Conservation (phyloP, 2,329 filamentous ascomycete genomes). For the Penicillium frequentans region DNA sequence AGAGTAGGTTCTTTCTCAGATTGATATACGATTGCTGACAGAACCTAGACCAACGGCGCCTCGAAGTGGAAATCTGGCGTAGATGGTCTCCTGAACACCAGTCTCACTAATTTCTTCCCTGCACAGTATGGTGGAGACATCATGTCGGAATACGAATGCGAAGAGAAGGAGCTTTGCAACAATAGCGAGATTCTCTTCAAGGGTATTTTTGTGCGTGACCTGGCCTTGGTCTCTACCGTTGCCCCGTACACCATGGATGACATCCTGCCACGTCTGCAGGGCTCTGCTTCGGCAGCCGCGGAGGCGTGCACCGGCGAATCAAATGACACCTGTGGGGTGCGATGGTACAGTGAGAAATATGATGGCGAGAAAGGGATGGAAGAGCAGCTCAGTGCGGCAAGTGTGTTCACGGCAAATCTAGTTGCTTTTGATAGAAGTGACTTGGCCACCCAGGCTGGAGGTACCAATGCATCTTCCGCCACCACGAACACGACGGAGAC, state of each 20-base stretch:
- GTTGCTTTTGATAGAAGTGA: constrained; percentile 4
- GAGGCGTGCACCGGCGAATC: constrained; percentile 56
- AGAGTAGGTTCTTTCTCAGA: not conserved
- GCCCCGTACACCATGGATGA: constrained; percentile 57
- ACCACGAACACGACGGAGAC: not conserved
- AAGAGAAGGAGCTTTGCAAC: constrained; percentile 60
- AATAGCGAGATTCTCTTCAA: constrained; percentile 70
- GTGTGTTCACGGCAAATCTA: constrained; percentile 13
- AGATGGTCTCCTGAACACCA: constrained; percentile 53
- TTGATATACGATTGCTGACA: not conserved
- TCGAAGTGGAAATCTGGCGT: constrained; percentile 40
- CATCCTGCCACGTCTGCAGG: constrained; percentile 59
- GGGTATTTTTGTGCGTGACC: constrained; percentile 60
- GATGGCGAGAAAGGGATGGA: constrained; percentile 3
- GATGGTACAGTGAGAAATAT: constrained; percentile 9
- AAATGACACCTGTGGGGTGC: constrained; percentile 6
- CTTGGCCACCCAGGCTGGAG: not conserved
- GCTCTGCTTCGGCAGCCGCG: constrained; percentile 59
- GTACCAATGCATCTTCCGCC: not conserved
- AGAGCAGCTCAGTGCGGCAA: constrained; percentile 7
- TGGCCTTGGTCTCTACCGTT: constrained; percentile 60
- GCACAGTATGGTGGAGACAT: constrained; percentile 35
- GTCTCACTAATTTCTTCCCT: constrained; percentile 40
- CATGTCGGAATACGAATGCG: constrained; percentile 67
- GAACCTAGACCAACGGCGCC: constrained; percentile 30